These are phyloP conservation scores for Asclepias syriaca DNA, from an alignment of 257 asterid species.

Conservation along the genomic window DNA sequence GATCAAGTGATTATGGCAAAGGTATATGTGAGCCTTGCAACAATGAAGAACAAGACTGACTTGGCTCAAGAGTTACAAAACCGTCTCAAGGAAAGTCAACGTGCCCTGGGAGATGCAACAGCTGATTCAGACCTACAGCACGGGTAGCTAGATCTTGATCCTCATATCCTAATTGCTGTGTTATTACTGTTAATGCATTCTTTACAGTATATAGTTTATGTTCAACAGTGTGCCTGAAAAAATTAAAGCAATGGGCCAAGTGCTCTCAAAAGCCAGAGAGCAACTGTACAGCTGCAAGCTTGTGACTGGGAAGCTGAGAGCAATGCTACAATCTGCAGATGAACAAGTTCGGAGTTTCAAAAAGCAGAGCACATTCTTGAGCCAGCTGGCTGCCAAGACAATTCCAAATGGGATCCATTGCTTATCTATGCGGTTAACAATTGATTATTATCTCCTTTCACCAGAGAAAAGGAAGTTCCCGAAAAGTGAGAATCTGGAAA, in stretches of 20 bases:
- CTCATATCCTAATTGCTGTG: neutral
- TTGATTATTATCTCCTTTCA: slow-evolving; percentile 82
- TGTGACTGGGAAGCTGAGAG: slow-evolving; percentile 89
- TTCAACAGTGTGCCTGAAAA: slow-evolving; percentile 70
- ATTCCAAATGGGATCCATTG: slow-evolving; percentile 97
- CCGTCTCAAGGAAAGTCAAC: slow-evolving; percentile 93
- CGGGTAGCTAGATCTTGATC: slow-evolving; percentile 38
- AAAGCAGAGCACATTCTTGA: slow-evolving; percentile 96
- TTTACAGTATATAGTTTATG: slow-evolving; percentile 13
- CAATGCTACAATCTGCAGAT: slow-evolving; percentile 96
- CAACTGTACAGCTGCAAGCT: slow-evolving; percentile 86
- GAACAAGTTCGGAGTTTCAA: slow-evolving; percentile 96
- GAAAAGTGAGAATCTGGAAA: slow-evolving; percentile 71
- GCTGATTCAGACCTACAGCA: slow-evolving; percentile 73
- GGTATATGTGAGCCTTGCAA: slow-evolving; percentile 83
- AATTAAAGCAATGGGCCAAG: slow-evolving; percentile 89
- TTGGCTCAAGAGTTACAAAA: slow-evolving; percentile 72
- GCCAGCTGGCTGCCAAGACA: slow-evolving; percentile 96
- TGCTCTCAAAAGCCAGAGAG: slow-evolving; percentile 80
- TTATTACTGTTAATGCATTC: slow-evolving; percentile 21
- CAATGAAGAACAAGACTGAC: slow-evolving; percentile 60
- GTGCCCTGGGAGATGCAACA: slow-evolving; percentile 77
- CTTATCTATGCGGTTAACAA: slow-evolving; percentile 85
- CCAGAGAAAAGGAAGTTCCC: slow-evolving; percentile 84
- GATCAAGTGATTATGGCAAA: slow-evolving; percentile 98